Evolutionary conservation across 2,329 filamentous ascomycete genomes (phyloP).

Genomic region (Sporothrix dimorphospora): DNA sequence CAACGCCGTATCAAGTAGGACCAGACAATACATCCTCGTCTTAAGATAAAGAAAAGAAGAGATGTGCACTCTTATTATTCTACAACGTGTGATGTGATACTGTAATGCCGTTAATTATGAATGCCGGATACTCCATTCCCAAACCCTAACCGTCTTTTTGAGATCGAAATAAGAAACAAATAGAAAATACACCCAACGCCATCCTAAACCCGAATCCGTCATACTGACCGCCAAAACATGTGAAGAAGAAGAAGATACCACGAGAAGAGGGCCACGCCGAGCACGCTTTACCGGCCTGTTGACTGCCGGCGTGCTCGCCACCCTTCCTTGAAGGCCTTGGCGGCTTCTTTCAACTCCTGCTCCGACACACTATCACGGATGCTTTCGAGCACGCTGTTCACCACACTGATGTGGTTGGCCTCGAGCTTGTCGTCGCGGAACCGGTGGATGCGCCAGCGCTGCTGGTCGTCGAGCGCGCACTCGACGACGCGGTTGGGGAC

Average conservation of each 20-base stretch:
- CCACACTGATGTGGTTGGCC: conserved; percentile 84
- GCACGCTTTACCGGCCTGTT: conserved; percentile 35
- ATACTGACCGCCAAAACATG: background rate
- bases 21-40: conserved; percentile 3
- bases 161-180: background rate
- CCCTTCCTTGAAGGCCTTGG: conserved; percentile 71
- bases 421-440: conserved; percentile 92
- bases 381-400: conserved; percentile 84
- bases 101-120: background rate
- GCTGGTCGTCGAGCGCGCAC: conserved; percentile 76
- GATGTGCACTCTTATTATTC: background rate
- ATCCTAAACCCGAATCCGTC: background rate
- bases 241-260: background rate
- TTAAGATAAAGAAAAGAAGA: background rate
- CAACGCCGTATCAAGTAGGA: conserved; percentile 12
- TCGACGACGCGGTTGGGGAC: conserved; percentile 90
- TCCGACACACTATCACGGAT: conserved; percentile 85
- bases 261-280: background rate
- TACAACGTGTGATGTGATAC: background rate
- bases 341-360: conserved; percentile 73
- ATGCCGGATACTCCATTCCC: background rate
- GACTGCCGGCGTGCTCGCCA: conserved; percentile 70
- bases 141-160: background rate
- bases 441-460: conserved; percentile 82
- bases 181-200: background rate